Evolutionary conservation across 2,329 filamentous ascomycete genomes (phyloP).

Genomic region (Microsporum audouinii): DNA sequence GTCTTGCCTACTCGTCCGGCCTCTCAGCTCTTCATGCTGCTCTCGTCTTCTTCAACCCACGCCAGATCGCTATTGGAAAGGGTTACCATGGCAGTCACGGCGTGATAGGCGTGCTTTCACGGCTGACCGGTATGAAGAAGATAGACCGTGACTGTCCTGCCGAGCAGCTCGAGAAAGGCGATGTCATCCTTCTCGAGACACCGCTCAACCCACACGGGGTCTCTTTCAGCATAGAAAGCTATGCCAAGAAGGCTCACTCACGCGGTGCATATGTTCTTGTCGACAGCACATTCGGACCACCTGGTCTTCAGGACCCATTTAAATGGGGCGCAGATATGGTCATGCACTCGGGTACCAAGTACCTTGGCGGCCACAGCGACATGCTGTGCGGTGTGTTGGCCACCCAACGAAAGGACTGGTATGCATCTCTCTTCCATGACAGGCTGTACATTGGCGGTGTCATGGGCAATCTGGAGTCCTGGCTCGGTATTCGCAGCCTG

Average conservation of each 20-base stretch:
- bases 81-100: slow-evolving; percentile 94
- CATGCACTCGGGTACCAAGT: slow-evolving; percentile 93
- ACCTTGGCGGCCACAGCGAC: slow-evolving; percentile 90
- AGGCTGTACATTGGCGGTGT: slow-evolving; percentile 68
- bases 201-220: slow-evolving; percentile 84
- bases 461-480: slow-evolving; percentile 82
- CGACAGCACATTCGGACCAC: slow-evolving; percentile 87
- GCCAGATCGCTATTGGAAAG: slow-evolving; percentile 65
- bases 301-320: slow-evolving; percentile 80
- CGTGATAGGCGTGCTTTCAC: slow-evolving; percentile 60
- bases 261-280: slow-evolving; percentile 68
- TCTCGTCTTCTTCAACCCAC: slow-evolving; percentile 72
- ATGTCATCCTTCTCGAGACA: slow-evolving; percentile 84
- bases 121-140: slow-evolving; percentile 62
- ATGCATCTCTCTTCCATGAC: slow-evolving; percentile 52
- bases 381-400: slow-evolving; percentile 78
- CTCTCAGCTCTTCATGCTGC: slow-evolving; percentile 81
- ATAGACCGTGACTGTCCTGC: slow-evolving; percentile 59
- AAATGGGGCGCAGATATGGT: slow-evolving; percentile 67
- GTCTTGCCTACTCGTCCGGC: slow-evolving; percentile 71
- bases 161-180: slow-evolving; percentile 58
- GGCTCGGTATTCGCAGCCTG: slow-evolving; percentile 78
- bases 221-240: slow-evolving; percentile 60
- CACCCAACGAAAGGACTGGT: slow-evolving; percentile 49
- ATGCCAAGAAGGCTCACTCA: slow-evolving; percentile 59